Percentiles rank a stretch among this genome's conserved stretches.
Evolutionary conservation across 345 rosid species (phyloP).

Genomic region (Aegle marmelos): DNA sequence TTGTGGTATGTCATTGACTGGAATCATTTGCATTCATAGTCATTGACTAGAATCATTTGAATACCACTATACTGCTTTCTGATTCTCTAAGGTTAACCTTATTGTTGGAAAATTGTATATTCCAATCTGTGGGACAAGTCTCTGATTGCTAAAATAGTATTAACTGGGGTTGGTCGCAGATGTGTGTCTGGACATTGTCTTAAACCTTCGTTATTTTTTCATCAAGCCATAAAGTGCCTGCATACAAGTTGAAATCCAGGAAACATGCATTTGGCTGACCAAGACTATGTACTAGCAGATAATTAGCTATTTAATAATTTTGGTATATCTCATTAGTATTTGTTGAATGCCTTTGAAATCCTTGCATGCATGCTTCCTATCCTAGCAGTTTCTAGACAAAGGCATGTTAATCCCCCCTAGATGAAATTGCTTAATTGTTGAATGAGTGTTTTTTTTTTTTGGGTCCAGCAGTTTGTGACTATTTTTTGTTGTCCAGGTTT

Average conservation of each 20-base stretch:
- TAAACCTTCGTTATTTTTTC: not conserved
- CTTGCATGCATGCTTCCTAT: not conserved
- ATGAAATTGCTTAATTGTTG: constrained; percentile 5
- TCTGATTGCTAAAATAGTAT: not conserved
- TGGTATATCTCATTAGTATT: not conserved
- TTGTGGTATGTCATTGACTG: not conserved
- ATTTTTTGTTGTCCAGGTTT: constrained; percentile 49
- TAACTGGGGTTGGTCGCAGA: not conserved
- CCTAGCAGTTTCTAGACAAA: not conserved
- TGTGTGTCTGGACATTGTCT: not conserved
- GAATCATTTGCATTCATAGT: not conserved
- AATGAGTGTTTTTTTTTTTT: not conserved
- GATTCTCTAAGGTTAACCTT: not conserved
- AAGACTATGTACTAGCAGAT: not conserved
- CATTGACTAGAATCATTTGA: not conserved
- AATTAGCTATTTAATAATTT: not conserved
- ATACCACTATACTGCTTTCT: not conserved
- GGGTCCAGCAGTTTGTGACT: not conserved
- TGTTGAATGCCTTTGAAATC: not conserved
- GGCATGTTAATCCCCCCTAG: not conserved
- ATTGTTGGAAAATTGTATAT: not conserved
- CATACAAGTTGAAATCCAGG: not conserved
- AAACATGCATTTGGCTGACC: not conserved
- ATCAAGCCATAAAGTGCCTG: not conserved
- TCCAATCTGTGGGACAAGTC: not conserved